A percentile compares a stretch with the other conserved stretches of the same genome.
phyloP scores from a whole-genome alignment of 257 asterid genomes.

The Scutellaria minor region DNA sequence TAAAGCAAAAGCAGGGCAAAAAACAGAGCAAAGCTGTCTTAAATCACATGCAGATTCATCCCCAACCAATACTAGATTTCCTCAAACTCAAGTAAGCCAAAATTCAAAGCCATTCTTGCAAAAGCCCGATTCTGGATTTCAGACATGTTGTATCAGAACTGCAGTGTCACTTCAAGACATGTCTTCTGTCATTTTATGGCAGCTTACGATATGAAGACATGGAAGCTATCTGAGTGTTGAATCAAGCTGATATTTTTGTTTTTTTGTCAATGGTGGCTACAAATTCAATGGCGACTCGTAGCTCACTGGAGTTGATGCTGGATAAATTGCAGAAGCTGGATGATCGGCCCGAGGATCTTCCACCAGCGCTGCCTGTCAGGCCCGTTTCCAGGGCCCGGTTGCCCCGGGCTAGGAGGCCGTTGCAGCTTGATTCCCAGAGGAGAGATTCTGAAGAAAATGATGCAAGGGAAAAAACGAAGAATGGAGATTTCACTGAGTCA shows the following conservation, averaged over 20 bases:
- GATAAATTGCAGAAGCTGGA: conserved; percentile 58
- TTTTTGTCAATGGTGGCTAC: conserved; percentile 41
- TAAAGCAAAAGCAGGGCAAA: conserved; percentile 39
- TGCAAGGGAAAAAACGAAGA: background rate
- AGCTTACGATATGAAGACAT: background rate
- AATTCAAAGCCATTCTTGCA: conserved; percentile 13
- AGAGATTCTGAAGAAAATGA: conserved; percentile 28
- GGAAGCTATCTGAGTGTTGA: background rate
- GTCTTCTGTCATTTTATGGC: conserved; percentile 17
- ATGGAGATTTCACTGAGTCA: background rate
- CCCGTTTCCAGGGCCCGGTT: conserved; percentile 67
- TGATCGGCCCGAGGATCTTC: conserved; percentile 43
- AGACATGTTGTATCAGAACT: conserved; percentile 11
- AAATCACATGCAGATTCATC: conserved; percentile 41
- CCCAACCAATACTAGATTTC: conserved; percentile 30
- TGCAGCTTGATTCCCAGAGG: conserved; percentile 32
- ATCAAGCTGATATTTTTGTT: background rate
- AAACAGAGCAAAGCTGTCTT: conserved; percentile 35
- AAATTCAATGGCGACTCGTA: conserved; percentile 52
- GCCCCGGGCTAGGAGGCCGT: conserved; percentile 56
- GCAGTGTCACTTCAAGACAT: background rate
- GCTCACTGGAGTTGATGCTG: conserved; percentile 82
- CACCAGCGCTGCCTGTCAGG: conserved; percentile 71
- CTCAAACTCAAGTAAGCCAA: conserved; percentile 49
- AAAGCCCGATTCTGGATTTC: conserved; percentile 6